Evolutionary conservation across 2,329 filamentous ascomycete genomes (phyloP), one percentile per base, ranked within the genome.

Genomic region (Pestalotiopsis sp.): DNA sequence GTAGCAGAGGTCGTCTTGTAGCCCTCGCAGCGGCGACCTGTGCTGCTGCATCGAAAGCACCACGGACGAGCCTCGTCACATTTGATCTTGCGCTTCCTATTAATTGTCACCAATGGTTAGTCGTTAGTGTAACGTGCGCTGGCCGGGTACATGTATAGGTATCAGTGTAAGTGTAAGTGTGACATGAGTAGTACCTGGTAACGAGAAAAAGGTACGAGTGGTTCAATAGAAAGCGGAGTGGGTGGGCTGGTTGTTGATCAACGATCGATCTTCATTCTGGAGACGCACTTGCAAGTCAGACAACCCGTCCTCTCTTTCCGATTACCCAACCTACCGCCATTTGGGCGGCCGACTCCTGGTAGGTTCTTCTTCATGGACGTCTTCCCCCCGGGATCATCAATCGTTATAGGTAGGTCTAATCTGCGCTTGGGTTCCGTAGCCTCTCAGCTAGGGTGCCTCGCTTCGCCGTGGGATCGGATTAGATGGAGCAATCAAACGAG

Each of bases 11-110:
- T 12, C 3, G 59, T 17, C 39, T 67, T 59, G 69, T 79, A 79
- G 13, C 77, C 77, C 17, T 78, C 77, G 66, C 77, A 79, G 66
- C 73, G 76, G 56, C 75, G 75, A 13, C 75, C 74, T 3, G 76
- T 78, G 41, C 68, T 73, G 7, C 69, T 70, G 66, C 75, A 76
- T 64, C 76, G 76, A 66, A 27, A 36, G 45, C 64, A 66, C 14
- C 17, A 57, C 9, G 64, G 64, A 25, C 58, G 31, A 4, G 12
- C 52, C 52, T 66, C 64, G 64, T 66, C 64, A 23, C 64, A 66
- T 31, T 66, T 66, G 27, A 66, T 49, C 31, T 58, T 56, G 17
- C 64, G 38, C 52, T 38, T 57, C 36, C 64, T 66, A 9, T 27
- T 17, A 13, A 23, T 39, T 49, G n/a, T n/a, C n/a, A n/a, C 36